Evolutionary conservation across 331 rosid species (phyloP), one percentile per base, ranked within the genome.

Genomic region (Arachis monticola): DNA sequence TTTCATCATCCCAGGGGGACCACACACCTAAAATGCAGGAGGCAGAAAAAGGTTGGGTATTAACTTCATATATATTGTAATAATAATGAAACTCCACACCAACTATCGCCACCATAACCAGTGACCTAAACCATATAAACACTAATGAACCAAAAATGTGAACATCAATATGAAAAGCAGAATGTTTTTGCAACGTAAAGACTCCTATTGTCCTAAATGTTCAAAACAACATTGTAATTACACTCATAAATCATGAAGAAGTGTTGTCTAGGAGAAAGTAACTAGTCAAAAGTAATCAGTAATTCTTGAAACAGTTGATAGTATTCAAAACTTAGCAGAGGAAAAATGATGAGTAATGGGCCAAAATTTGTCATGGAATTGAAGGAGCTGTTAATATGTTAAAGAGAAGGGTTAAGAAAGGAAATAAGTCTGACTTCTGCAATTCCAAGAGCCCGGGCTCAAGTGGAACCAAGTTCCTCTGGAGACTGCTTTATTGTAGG

Each of bases 1-100:
- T 50, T 85, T 75, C 94, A 92, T 88, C 97, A 96, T 79, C 45
- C 99, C 99, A 47, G 99, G 99, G 45, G 99, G 99, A 5, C 97
- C 99, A 74, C 99, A 96, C 14, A 92, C 96, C 99, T 96, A 84
- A 82, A 80, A 76, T 50, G 70, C 73, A 69, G 70, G 73, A 68
- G 59, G 63, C 41, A 51, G 10, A 73, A 8, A 48, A 64, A 5
- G 56, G 62, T 72, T 60, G 9, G 50, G 57, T 17, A 63, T 69
- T 62, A 56, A 35, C 67, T 22, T 8, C 3, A 46, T 13, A 75
- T 31, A 1, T 10, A 70, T 2, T 27, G 17, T 10, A 55, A 42
- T 14, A 56, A 56, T 14, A 44, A 46, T 62, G 69, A 57, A 48
- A 48, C 50, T 46, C 55, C 2, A 52, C 70, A 74, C 74, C 35